These are phyloP conservation scores for Naumovozyma baii DNA, from an alignment of 805 yeast genomes.

Conservation along the genomic window DNA sequence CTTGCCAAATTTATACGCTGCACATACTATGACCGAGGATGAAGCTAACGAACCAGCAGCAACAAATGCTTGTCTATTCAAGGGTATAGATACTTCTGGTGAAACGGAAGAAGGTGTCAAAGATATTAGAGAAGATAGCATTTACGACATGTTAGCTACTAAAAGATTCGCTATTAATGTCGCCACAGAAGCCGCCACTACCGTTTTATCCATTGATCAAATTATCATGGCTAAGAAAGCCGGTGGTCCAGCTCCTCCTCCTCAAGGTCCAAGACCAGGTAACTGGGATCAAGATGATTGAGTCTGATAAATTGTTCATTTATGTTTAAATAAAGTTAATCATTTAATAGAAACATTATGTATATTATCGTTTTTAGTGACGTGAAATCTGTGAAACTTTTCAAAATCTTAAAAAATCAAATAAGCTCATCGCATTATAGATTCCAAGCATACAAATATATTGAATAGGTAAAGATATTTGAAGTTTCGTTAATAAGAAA, in stretches of 20 bases:
- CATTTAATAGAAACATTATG: background rate
- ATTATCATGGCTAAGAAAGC: constrained; percentile 98
- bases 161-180: constrained; percentile 82
- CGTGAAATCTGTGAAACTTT: too few relatives aligned
- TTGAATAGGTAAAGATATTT: too few relatives aligned
- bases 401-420: too few relatives aligned
- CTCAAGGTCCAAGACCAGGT: constrained; percentile 73
- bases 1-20: constrained; percentile 81
- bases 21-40: constrained; percentile 44
- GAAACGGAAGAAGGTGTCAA: constrained; percentile 57
- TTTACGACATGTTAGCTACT: constrained; percentile 69
- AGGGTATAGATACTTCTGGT: constrained; percentile 74
- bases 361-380: too few relatives aligned
- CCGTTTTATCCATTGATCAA: constrained; percentile 65
- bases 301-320: constrained; percentile 1
- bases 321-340: background rate
- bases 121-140: constrained; percentile 59
- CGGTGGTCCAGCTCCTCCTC: constrained; percentile 91
- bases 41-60: constrained; percentile 11
- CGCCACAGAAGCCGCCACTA: constrained; percentile 91
- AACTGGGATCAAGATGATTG: constrained; percentile 94
- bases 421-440: too few relatives aligned
- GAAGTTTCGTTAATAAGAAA: too few relatives aligned
- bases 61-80: constrained; percentile 27
- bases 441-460: too few relatives aligned